Percentiles rank a stretch among this genome's conserved stretches.
These are phyloP conservation scores for Phoma herbarum DNA, from an alignment of 2,329 filamentous ascomycete genomes.

Conservation along the genomic window DNA sequence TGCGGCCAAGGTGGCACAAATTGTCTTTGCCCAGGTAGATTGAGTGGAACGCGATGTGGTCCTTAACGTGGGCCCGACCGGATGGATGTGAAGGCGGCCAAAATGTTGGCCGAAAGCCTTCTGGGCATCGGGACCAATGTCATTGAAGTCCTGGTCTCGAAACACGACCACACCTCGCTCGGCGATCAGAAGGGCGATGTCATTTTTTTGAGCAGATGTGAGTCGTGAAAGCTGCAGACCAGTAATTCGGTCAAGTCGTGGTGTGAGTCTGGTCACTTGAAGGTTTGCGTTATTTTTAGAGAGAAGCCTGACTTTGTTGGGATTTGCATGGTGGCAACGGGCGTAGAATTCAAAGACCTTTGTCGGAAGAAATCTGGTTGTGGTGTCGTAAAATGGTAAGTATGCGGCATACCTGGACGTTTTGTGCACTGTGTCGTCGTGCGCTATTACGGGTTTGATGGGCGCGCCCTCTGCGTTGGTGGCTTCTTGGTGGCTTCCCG, in stretches of 20 bases:
- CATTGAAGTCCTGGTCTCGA: slow-evolving; percentile 58
- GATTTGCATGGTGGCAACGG: slow-evolving; percentile 54
- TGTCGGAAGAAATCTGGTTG: slow-evolving; percentile 51
- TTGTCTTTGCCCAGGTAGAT: slow-evolving; percentile 40
- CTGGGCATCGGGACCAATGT: slow-evolving; percentile 54
- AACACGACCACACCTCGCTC: slow-evolving; percentile 56
- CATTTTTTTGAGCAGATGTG: slow-evolving; percentile 55
- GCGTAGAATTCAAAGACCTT: slow-evolving; percentile 55
- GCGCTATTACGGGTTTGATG: slow-evolving; percentile 16
- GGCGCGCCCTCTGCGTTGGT: background rate
- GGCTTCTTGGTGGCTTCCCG: background rate
- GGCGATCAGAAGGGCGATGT: slow-evolving; percentile 53
- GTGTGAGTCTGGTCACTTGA: slow-evolving; percentile 34
- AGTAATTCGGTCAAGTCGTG: slow-evolving; percentile 40
- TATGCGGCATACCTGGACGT: slow-evolving; percentile 47
- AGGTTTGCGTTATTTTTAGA: slow-evolving; percentile 37
- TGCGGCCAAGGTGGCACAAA: slow-evolving; percentile 37
- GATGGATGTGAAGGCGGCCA: slow-evolving; percentile 42
- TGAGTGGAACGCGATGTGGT: slow-evolving; percentile 38
- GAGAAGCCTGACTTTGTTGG: slow-evolving; percentile 55
- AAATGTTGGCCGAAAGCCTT: slow-evolving; percentile 58
- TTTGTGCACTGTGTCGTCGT: slow-evolving; percentile 33
- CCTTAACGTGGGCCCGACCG: slow-evolving; percentile 39
- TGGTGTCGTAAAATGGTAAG: slow-evolving; percentile 49
- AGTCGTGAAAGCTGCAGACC: slow-evolving; percentile 56